Evolutionary conservation across 2,329 filamentous ascomycete genomes (phyloP).

Genomic region (Sporothrix pseudoabietina): DNA sequence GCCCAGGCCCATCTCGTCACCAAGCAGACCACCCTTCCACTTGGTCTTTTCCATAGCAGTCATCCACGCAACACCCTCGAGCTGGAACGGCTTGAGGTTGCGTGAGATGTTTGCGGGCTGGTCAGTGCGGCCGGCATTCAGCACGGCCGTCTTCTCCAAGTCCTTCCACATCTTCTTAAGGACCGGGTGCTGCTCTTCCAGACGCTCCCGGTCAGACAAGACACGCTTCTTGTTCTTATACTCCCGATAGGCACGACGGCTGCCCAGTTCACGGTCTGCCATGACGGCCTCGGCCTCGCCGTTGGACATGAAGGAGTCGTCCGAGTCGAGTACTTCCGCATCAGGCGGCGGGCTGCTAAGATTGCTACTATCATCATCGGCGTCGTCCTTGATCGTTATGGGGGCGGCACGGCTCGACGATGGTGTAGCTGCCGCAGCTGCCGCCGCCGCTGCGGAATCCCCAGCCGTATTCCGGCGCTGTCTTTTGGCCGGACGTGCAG

Average conservation of each 20-base stretch:
- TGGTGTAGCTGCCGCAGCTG: neutral
- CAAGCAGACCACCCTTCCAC: conserved; percentile 87
- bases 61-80: conserved; percentile 96
- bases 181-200: conserved; percentile 76
- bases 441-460: neutral
- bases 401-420: neutral
- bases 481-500: conserved; percentile 23
- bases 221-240: conserved; percentile 38
- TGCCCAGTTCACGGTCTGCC: conserved; percentile 22
- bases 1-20: conserved; percentile 98
- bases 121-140: conserved; percentile 63
- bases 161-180: conserved; percentile 84
- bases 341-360: conserved; percentile 11
- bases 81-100: conserved; percentile 87
- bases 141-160: conserved; percentile 66
- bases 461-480: neutral
- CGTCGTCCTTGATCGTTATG: conserved; percentile 15
- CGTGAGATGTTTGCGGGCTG: conserved; percentile 80
- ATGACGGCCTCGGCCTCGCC: neutral
- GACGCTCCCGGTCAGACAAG: conserved; percentile 60
- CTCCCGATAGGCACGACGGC: conserved; percentile 43
- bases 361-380: conserved; percentile 4
- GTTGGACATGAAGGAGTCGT: neutral
- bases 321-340: neutral
- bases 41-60: conserved; percentile 79